Evolutionary conservation across 495 filamentous ascomycete species (phyloP), one percentile per base, ranked within the genome.

Genomic region (Hypoxylon crocopeplum): DNA sequence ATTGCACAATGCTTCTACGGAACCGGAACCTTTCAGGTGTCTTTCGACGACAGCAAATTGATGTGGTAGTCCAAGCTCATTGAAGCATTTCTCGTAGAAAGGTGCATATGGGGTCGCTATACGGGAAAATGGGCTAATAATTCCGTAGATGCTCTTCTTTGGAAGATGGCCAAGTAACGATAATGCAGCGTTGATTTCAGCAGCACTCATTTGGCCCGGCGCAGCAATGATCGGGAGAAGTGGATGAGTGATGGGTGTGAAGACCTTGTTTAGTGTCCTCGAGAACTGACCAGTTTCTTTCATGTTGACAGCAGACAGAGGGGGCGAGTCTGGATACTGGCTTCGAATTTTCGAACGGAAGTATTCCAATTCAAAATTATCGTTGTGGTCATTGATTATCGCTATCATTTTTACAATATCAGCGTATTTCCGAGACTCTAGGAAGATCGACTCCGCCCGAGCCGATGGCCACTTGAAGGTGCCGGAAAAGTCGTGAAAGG

Each of bases 331-430:
- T 1, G 85, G 75, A 56, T 86, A 86, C 54, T 84, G 80, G 19
- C 77, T 69, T 61, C 84, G 86, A 65, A 93, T 85, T 39, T 84
- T 88, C 0, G 88, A 90, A 7, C 90, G 85, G 76, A 94, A 94
- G 71, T 91, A 92, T 72, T 94, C 90, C 7, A 94, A 79, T 73
- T 92, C 88, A 66, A 92, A 93, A 70, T 93, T 93, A 52, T 90
- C 90, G 60, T 91, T 87, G 68, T 87, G 84, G 13, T 86, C 84
- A 57, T 82, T 84, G 58, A 89, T 88, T 70, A 92, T 86, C 13
- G 88, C 85, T 64, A 93, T 92, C 89, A 94, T 93, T 75, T 93
- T 94, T 37, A 93, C 85, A 30, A 92, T 89, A 69, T 93, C 90
- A 16, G 87, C 88, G 64, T 92, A 91, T 49, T 84, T 84, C 36